Conservation (phyloP, 495 filamentous ascomycete species). For the Daldinia bambusicola region DNA sequence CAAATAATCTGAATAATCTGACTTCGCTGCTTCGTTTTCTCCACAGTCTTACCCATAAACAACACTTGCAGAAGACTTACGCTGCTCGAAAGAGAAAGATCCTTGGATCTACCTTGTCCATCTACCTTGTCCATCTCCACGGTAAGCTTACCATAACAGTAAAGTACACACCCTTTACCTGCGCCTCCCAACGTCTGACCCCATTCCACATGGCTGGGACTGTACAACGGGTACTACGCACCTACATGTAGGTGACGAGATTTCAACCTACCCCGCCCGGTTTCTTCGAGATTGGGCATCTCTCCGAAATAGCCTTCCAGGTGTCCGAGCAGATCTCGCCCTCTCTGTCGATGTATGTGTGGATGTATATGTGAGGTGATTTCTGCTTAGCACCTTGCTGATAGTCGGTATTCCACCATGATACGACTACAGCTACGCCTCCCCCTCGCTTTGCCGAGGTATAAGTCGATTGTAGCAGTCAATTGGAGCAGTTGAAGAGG, state of each 20-base stretch:
- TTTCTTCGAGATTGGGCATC: background rate
- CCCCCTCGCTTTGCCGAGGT: background rate
- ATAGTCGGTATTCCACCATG: background rate
- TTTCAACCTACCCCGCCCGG: constrained; percentile 9
- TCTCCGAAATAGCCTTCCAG: background rate
- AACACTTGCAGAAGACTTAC: background rate
- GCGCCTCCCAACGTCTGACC: constrained; percentile 6
- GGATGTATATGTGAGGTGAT: background rate
- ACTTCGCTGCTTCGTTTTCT: background rate
- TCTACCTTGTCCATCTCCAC: background rate
- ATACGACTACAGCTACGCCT: background rate
- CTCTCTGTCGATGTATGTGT: background rate
- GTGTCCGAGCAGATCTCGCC: background rate
- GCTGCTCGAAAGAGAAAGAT: background rate
- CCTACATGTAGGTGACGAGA: constrained; percentile 9
- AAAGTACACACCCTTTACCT: background rate
- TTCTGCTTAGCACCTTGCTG: background rate
- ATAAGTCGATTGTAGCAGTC: background rate
- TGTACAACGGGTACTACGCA: constrained; percentile 7
- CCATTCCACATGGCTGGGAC: constrained; percentile 5
- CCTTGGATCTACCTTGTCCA: background rate
- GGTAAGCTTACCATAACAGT: background rate
- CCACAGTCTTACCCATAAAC: background rate
- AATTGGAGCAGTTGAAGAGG: background rate
- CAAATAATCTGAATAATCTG: background rate